Percentiles rank a stretch among this genome's conserved stretches.
Evolutionary conservation across 352 stramenopile genomes (phyloP).

Genomic region (Pythium coloratum): DNA sequence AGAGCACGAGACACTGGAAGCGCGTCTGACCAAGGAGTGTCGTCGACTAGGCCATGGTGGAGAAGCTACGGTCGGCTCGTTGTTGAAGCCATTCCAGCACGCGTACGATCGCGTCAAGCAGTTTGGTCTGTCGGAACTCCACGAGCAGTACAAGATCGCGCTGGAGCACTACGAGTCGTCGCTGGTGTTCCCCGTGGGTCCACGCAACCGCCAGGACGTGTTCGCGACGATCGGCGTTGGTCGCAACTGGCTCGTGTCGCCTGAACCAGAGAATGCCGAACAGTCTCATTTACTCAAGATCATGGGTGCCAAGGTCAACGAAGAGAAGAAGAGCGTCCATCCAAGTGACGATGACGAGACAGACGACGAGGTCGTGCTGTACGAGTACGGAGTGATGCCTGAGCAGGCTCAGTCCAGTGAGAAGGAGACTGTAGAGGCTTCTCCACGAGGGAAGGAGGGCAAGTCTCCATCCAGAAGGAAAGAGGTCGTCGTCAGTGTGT

Average conservation of each 20-base stretch:
- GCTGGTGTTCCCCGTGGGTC: constrained; percentile 35
- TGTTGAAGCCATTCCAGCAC: constrained; percentile 36
- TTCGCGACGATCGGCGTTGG: constrained; percentile 19
- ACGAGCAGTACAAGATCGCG: constrained; percentile 51
- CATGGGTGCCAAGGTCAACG: neutral
- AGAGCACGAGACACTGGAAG: constrained; percentile 35
- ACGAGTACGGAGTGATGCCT: neutral
- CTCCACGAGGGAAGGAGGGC: neutral
- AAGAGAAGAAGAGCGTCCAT: neutral
- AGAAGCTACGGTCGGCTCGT: neutral
- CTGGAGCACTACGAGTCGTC: constrained; percentile 63
- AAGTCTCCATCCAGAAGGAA: neutral
- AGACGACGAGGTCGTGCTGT: constrained; percentile 23
- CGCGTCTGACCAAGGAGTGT: constrained; percentile 14
- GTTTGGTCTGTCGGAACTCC: constrained; percentile 40
- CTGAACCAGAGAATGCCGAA: constrained; percentile 27
- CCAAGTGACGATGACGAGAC: constrained; percentile 13
- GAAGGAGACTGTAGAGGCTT: neutral
- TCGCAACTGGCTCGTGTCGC: constrained; percentile 29
- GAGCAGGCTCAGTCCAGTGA: neutral
- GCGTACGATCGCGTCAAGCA: constrained; percentile 44
- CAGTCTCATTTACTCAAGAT: constrained; percentile 19
- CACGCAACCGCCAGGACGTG: constrained; percentile 19
- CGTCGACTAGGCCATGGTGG: neutral
- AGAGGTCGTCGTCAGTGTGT: neutral